These are phyloP conservation scores for Solanum hybrid DNA, from an alignment of 305 asterid genomes.

Conservation along the genomic window DNA sequence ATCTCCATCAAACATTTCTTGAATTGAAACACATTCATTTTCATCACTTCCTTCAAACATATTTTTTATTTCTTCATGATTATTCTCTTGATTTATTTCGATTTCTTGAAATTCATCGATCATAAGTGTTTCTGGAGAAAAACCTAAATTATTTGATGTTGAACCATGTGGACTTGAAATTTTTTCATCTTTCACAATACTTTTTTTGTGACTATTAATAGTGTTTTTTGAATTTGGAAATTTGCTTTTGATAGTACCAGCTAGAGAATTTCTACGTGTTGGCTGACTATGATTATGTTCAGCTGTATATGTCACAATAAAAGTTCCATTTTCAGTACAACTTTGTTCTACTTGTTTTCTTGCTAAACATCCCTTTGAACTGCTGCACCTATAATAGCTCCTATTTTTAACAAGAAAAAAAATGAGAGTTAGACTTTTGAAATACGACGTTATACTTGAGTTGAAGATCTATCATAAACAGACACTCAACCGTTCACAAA, in stretches of 20 bases:
- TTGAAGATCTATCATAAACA: not conserved
- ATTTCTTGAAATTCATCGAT: not conserved
- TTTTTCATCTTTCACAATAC: not conserved
- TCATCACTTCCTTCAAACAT: conserved; percentile 3
- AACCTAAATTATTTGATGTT: not conserved
- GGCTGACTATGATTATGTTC: conserved; percentile 93
- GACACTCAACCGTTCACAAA: not conserved
- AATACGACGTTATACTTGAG: not conserved
- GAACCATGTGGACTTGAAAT: not conserved
- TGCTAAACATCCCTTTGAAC: conserved; percentile 83
- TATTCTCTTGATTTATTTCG: not conserved
- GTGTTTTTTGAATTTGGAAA: conserved; percentile 29
- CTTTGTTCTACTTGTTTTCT: conserved; percentile 92
- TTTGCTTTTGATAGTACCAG: conserved; percentile 72
- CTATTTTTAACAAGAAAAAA: conserved; percentile 18
- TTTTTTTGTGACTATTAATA: not conserved
- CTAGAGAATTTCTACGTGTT: conserved; percentile 63
- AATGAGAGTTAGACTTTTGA: not conserved
- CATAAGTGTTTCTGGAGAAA: not conserved
- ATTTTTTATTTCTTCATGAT: not conserved
- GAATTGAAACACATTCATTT: conserved; percentile 4
- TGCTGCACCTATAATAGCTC: conserved; percentile 93
- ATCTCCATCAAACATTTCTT: conserved; percentile 5
- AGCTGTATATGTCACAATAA: conserved; percentile 63
- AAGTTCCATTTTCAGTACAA: conserved; percentile 48